phyloP scores from a whole-genome alignment of 352 stramenopile species.

The Pythium myriotylum region DNA sequence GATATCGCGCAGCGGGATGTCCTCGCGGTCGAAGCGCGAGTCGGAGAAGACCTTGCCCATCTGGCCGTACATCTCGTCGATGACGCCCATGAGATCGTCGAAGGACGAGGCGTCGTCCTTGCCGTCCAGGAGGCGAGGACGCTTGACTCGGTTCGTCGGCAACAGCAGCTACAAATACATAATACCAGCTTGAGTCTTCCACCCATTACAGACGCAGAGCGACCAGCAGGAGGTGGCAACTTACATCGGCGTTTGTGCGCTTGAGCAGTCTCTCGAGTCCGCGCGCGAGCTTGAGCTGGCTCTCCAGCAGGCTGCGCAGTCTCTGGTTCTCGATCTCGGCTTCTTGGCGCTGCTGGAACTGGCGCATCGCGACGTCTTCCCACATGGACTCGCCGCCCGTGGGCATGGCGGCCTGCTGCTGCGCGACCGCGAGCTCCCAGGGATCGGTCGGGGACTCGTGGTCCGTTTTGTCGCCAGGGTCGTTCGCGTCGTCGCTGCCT shows the following conservation, averaged over 20 bases:
- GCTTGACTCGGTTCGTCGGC: slow-evolving; percentile 21
- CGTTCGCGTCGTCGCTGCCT: not conserved
- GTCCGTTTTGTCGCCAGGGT: not conserved
- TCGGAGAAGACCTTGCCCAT: slow-evolving; percentile 17
- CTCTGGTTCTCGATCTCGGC: slow-evolving; percentile 58
- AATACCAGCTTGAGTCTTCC: too few relatives aligned
- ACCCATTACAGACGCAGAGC: too few relatives aligned
- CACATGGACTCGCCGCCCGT: slow-evolving; percentile 16
- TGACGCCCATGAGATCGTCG: slow-evolving; percentile 20
- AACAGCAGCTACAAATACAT: slow-evolving; percentile 15
- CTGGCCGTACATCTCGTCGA: slow-evolving; percentile 20
- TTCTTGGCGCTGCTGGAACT: slow-evolving; percentile 32
- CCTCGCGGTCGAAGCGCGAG: slow-evolving; percentile 12
- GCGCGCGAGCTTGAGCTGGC: slow-evolving; percentile 60
- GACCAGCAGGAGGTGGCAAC: not conserved
- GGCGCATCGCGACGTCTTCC: slow-evolving; percentile 25
- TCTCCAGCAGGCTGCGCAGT: slow-evolving; percentile 54
- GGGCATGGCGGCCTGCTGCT: not conserved
- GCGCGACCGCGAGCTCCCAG: slow-evolving; percentile 10
- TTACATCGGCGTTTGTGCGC: slow-evolving; percentile 27
- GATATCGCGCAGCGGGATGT: slow-evolving; percentile 20
- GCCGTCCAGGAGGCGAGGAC: slow-evolving; percentile 10
- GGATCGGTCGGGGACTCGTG: slow-evolving; percentile 1
- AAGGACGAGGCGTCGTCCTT: slow-evolving; percentile 14
- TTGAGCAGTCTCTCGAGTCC: slow-evolving; percentile 24